Percentiles rank a stretch among this genome's conserved stretches.
phyloP scores from a whole-genome alignment of 805 yeast genomes.

The Cephaloascus albidus region DNA sequence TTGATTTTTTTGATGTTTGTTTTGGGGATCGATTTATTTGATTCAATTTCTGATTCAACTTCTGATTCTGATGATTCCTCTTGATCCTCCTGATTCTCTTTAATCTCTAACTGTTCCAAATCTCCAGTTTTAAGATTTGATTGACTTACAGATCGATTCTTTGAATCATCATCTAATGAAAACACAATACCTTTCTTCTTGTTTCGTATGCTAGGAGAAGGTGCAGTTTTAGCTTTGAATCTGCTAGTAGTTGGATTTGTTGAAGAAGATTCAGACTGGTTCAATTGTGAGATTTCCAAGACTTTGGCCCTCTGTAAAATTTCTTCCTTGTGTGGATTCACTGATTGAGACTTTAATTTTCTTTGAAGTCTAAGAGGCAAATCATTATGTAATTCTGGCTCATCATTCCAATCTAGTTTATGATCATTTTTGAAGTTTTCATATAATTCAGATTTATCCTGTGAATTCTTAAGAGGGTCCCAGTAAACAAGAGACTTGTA shows the following conservation, averaged over 20 bases:
- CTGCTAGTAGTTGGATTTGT: neutral
- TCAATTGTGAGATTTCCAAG: conserved; percentile 12
- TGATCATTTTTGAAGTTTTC: conserved; percentile 19
- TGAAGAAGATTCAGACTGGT: neutral
- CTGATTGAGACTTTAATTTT: conserved; percentile 19
- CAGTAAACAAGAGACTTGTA: conserved; percentile 54
- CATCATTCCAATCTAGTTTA: conserved; percentile 22
- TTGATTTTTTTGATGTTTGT: neutral
- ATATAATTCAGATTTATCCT: conserved; percentile 19
- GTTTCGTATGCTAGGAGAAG: neutral
- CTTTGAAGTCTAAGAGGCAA: conserved; percentile 31
- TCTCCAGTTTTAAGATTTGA: too few relatives aligned
- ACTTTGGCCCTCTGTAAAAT: conserved; percentile 15
- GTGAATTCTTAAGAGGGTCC: conserved; percentile 40
- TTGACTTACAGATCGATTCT: too few relatives aligned
- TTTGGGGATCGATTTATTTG: neutral
- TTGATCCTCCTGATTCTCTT: neutral
- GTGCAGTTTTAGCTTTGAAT: neutral
- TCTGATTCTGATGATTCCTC: neutral
- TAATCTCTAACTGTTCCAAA: neutral
- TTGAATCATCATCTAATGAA: neutral
- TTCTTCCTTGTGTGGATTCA: conserved; percentile 23
- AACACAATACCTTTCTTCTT: neutral
- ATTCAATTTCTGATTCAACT: neutral
- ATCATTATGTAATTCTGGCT: conserved; percentile 10